Percentiles rank a stretch among this genome's conserved stretches.
Conservation (phyloP, 805 yeast species). For the Cyberlindnera saturnus region DNA sequence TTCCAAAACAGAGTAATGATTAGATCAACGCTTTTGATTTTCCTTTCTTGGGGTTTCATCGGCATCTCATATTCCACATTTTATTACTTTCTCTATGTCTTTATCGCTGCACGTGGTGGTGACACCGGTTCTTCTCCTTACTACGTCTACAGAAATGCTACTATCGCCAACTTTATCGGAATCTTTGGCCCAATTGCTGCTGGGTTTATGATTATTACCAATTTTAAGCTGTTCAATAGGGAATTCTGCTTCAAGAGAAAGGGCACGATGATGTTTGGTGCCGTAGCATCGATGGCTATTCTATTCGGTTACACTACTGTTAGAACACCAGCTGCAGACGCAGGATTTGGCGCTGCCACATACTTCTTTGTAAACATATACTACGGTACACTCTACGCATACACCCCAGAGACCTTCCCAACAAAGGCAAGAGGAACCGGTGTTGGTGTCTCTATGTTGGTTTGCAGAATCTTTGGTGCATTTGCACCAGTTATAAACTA, state of each 20-base stretch:
- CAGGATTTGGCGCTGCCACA: conserved; percentile 43
- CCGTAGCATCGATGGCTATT: conserved; percentile 48
- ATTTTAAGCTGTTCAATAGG: conserved; percentile 9
- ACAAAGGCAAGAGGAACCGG: conserved; percentile 51
- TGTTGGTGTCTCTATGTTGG: conserved; percentile 50
- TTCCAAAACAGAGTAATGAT: conserved; percentile 37
- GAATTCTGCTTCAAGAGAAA: conserved; percentile 40
- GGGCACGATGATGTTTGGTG: conserved; percentile 49
- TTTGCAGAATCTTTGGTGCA: conserved; percentile 46
- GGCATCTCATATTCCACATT: conserved; percentile 49
- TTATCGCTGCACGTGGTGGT: conserved; percentile 44
- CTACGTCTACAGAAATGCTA: conserved; percentile 41
- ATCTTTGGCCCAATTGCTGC: conserved; percentile 46
- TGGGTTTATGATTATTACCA: conserved; percentile 26
- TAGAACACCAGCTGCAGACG: conserved; percentile 44
- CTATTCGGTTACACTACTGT: conserved; percentile 61
- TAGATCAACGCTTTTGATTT: conserved; percentile 35
- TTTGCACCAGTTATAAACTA: conserved; percentile 54
- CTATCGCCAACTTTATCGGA: conserved; percentile 37
- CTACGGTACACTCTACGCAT: conserved; percentile 57
- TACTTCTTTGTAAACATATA: conserved; percentile 43
- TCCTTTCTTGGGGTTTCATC: conserved; percentile 46
- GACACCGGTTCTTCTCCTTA: conserved; percentile 34
- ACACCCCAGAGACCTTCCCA: conserved; percentile 61
- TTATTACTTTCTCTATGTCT: conserved; percentile 48